Evolutionary conservation across 352 stramenopile species (phyloP), one percentile per base, ranked within the genome.

Genomic region (Phytopythium chamaehyphon): DNA sequence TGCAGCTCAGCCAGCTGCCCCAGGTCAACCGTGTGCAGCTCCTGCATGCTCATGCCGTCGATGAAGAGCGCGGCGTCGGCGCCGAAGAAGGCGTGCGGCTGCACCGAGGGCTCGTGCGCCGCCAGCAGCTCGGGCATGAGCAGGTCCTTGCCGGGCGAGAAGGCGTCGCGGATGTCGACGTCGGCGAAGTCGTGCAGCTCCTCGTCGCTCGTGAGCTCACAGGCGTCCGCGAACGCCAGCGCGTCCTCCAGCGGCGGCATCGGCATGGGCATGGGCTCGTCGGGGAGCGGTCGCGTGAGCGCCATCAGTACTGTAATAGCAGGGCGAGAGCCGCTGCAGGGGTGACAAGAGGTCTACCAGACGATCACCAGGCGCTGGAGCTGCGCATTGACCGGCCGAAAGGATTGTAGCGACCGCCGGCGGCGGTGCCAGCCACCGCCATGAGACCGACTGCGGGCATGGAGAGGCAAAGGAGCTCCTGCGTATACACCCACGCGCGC

Each of bases 191-290:
- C 16, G 12, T 33, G 14, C 40, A 57, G 42, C 40, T 68, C 66
- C 15, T 65, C 52, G 40, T 66, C 64, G 22, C 54, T 61, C 5
- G 46, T 57, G n/a, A 63, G 42, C 22, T 78, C 62, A 22, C 59
- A 74, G 3, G 66, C 45, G 51, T 80, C 63, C n/a, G 64, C 66
- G 58, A 76, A 80, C 26, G 69, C 69, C 44, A 74, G 53, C 35
- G 64, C 64, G 43, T 66, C 57, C 46, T 74, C 60, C 15, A 76
- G 57, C 60, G 61, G 55, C 44, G 71, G 42, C 23, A 42, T 21
- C 1, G 37, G 15, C 37, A 9, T 14, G 15, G 71, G 42, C 23
- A 42, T 21, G 2, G 37, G 15, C 37, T n/a, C 37, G 15, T 22
- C 5, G 9, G 14, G 6, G 6, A n/a, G 1, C 37, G 14, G 8